Evolutionary conservation across 2,329 filamentous ascomycete species (phyloP).

Genomic region (Chaetomiaceae sp.): DNA sequence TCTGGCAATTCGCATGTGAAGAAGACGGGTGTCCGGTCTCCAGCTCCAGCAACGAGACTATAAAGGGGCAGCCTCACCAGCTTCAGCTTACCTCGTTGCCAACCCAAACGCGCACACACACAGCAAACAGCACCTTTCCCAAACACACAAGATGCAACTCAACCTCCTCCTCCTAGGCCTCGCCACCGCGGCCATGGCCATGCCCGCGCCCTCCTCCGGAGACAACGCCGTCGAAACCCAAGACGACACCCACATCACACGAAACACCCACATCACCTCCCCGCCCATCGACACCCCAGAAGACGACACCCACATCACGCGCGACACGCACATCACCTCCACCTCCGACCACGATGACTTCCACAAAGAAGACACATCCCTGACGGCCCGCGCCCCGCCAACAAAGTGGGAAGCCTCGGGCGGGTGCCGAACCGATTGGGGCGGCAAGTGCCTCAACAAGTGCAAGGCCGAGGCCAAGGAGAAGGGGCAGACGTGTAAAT

Average conservation of each 20-base stretch:
- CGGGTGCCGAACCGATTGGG: neutral
- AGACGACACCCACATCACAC: no score
- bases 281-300: neutral
- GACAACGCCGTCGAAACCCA: no score
- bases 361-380: neutral
- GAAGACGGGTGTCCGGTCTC: no score
- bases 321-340: neutral
- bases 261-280: neutral
- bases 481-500: neutral
- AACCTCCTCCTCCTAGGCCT: neutral
- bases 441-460: neutral
- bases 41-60: no score
- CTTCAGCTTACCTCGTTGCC: no score
- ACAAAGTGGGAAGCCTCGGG: neutral
- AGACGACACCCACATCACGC: no score
- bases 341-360: neutral
- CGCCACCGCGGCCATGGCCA: neutral
- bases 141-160: neutral
- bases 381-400: neutral
- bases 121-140: no score
- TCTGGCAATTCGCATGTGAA: no score
- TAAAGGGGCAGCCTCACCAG: no score
- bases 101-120: neutral
- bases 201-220: no score
- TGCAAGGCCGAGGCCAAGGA: neutral